Evolutionary conservation across 2,329 filamentous ascomycete species (phyloP).

Genomic region (Coniochaeta prunicola): DNA sequence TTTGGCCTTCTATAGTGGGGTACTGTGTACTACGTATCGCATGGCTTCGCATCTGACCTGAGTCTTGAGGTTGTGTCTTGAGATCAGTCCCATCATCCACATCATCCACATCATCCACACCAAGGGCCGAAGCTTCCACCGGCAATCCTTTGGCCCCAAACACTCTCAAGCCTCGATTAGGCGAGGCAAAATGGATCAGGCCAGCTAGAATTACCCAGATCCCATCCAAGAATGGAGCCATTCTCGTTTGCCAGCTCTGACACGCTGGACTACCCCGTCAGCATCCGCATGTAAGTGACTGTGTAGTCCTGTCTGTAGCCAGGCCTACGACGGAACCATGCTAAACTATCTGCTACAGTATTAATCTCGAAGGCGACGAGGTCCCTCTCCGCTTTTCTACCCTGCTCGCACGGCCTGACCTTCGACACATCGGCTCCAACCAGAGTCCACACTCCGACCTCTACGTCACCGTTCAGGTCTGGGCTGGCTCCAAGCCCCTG

Average conservation of each 20-base stretch:
- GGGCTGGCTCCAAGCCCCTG: conserved; percentile 91
- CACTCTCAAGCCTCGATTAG: too few species aligned
- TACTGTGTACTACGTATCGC: too few species aligned
- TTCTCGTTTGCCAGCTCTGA: conserved; percentile 93
- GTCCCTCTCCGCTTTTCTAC: conserved; percentile 69
- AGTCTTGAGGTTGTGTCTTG: neutral
- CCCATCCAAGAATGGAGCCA: conserved; percentile 66
- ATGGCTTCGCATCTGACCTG: neutral
- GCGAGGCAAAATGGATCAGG: neutral
- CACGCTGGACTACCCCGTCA: conserved; percentile 67
- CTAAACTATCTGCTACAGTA: conserved; percentile 36
- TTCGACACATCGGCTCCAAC: conserved; percentile 84
- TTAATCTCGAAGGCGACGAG: conserved; percentile 72
- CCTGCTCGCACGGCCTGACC: conserved; percentile 68
- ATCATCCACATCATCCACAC: too few species aligned
- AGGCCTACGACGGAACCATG: neutral
- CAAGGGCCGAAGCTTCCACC: too few species aligned
- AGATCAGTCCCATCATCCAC: neutral
- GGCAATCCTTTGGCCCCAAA: too few species aligned
- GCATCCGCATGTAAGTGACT: conserved; percentile 58
- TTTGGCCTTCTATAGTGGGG: too few species aligned
- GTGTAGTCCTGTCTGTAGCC: too few species aligned
- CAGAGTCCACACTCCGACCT: conserved; percentile 78
- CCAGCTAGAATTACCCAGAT: neutral
- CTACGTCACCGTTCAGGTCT: conserved; percentile 87